Percentiles rank a stretch among this genome's conserved stretches.
These are phyloP conservation scores for Fusarium siculi DNA, from an alignment of 2,329 filamentous ascomycete species.

Conservation along the genomic window DNA sequence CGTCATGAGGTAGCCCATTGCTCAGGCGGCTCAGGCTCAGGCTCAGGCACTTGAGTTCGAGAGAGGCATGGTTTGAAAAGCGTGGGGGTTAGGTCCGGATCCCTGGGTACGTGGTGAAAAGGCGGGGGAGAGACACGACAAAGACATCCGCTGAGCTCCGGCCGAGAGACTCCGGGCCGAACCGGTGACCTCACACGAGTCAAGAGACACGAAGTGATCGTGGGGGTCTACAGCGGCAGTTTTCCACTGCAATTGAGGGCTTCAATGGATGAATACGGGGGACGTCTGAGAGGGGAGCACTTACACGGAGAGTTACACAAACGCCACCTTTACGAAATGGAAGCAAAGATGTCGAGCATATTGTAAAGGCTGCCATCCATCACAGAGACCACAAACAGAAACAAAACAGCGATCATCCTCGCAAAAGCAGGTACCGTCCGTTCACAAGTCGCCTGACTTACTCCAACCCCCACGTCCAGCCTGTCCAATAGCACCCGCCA, in stretches of 20 bases:
- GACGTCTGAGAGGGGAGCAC: background rate
- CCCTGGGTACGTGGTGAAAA: slow-evolving; percentile 20
- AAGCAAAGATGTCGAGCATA: slow-evolving; percentile 22
- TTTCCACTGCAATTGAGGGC: background rate
- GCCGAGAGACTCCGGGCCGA: slow-evolving; percentile 43
- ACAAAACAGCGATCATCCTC: slow-evolving; percentile 18
- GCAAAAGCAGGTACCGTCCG: slow-evolving; percentile 41
- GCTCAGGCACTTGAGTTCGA: slow-evolving; percentile 24
- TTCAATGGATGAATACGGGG: background rate
- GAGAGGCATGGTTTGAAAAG: slow-evolving; percentile 5
- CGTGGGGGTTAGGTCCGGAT: slow-evolving; percentile 41
- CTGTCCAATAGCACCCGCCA: slow-evolving; percentile 29
- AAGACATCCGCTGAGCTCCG: slow-evolving; percentile 31
- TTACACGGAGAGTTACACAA: slow-evolving; percentile 12
- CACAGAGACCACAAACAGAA: background rate
- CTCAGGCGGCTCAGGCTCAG: background rate
- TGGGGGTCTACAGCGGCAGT: background rate
- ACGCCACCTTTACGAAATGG: slow-evolving; percentile 8
- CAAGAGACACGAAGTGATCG: slow-evolving; percentile 13
- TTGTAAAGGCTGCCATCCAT: slow-evolving; percentile 27
- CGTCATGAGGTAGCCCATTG: slow-evolving; percentile 39
- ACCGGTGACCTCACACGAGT: slow-evolving; percentile 22
- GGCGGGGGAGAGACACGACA: slow-evolving; percentile 12
- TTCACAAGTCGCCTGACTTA: slow-evolving; percentile 40
- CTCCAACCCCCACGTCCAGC: slow-evolving; percentile 33